A percentile compares a stretch with the other conserved stretches of the same genome.
phyloP scores from a whole-genome alignment of 1,139 yeast species.

The Geotrichum klebahnii region DNA sequence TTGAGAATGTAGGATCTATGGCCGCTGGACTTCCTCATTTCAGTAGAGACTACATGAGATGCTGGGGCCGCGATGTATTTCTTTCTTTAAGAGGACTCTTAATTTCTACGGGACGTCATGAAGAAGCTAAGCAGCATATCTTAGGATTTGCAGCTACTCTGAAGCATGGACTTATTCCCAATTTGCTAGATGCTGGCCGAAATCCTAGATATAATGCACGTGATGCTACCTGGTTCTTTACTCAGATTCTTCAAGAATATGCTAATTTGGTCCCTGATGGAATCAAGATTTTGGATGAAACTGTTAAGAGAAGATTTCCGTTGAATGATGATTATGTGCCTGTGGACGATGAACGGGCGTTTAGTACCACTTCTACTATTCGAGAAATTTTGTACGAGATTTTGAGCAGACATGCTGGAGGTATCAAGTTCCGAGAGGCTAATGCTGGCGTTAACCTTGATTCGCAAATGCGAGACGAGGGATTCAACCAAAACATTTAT shows the following conservation, averaged over 20 bases:
- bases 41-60: constrained; percentile 84
- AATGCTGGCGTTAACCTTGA: constrained; percentile 89
- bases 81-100: constrained; percentile 79
- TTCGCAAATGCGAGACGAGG: constrained; percentile 87
- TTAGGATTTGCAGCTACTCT: constrained; percentile 84
- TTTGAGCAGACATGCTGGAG: constrained; percentile 77
- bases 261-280: constrained; percentile 67
- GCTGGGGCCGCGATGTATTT: constrained; percentile 98
- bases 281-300: constrained; percentile 57
- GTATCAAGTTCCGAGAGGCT: constrained; percentile 86
- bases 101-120: constrained; percentile 69
- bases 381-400: constrained; percentile 80
- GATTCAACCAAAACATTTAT: constrained; percentile 74
- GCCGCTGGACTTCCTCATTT: constrained; percentile 98
- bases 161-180: constrained; percentile 93
- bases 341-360: constrained; percentile 68
- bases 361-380: constrained; percentile 62
- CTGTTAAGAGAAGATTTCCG: constrained; percentile 81
- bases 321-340: constrained; percentile 76
- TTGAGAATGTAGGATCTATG: constrained; percentile 58
- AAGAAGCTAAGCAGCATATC: constrained; percentile 77
- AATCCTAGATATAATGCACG: constrained; percentile 94
- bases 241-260: constrained; percentile 84
- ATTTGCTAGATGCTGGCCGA: constrained; percentile 83
- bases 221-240: constrained; percentile 94